Base-by-base conservation (phyloP, 2,329 filamentous ascomycete genomes). In the Sarocladium kiliense region DNA sequence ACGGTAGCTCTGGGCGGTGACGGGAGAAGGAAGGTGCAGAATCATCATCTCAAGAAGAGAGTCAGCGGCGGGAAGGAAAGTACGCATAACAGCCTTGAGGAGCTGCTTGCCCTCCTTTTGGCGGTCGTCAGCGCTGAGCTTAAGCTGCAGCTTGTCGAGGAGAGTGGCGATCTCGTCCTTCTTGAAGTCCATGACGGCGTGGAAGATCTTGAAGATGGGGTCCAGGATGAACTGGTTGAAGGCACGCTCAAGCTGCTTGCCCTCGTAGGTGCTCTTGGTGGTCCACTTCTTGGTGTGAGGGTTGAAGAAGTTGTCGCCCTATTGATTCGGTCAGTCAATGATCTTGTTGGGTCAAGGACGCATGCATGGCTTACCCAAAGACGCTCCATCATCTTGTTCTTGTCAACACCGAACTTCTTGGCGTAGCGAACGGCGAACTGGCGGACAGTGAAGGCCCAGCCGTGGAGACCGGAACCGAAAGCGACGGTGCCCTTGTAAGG, bases 371-470 rank as follows among this genome's bases (percentile, higher is more conserved):
- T 76, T 78, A 90, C 87, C 94, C 94, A 99, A 66, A 99, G 91
- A 87, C 94, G 91, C 83, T 97, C 91, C 89, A 97, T 96, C 94
- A 99, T 97, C 91, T 97, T 97, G 82, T 87, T 88, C 78, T 92
- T 92, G 87, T 99, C 93, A 68, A 99, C 94, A 88, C 94, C 94
- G 71, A 99, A 99, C 82, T 99, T 99, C 91, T 97, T 97, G 79
- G 93, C 89, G 77, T 99, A 99, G 70, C 88, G 86, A 73, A 85
- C 77, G 67, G 94, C 94, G 78, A 99, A 99, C 79, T 99, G 94
- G 72, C 94, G 90, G 81, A 97, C 80, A 70, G 94, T 99, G 87
- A 99, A 99, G 71, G 91, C 93, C 94, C 94, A 99, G 77, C 94
- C 94, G 84, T 99, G 94, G 62, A 97, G 92, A 88, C 93, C 94